phyloP scores from a whole-genome alignment of 768 basidiomycete species.

The Phlebiopsis flavidoalba region DNA sequence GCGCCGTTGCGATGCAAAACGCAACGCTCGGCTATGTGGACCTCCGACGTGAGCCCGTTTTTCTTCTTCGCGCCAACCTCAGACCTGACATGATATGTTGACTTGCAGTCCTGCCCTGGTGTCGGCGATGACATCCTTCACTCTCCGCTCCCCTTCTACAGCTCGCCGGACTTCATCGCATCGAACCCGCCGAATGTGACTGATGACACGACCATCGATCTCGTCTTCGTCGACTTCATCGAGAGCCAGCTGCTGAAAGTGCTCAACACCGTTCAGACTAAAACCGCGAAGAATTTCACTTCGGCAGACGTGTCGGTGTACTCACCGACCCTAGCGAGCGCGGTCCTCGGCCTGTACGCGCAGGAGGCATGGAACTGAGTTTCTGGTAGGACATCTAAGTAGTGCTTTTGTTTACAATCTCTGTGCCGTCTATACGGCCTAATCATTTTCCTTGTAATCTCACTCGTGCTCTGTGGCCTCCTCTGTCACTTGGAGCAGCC shows the following conservation, averaged over 20 bases:
- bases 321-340: slow-evolving; percentile 43
- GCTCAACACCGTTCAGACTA: slow-evolving; percentile 48
- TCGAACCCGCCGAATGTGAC: slow-evolving; percentile 48
- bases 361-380: slow-evolving; percentile 29
- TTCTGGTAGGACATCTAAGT: background rate
- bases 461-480: no score
- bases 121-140: slow-evolving; percentile 73
- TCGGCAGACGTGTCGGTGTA: slow-evolving; percentile 49
- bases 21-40: slow-evolving; percentile 75
- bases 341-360: slow-evolving; percentile 55
- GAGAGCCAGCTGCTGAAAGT: slow-evolving; percentile 42
- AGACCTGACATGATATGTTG: slow-evolving; percentile 17
- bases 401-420: background rate
- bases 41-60: slow-evolving; percentile 35
- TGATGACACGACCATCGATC: slow-evolving; percentile 51
- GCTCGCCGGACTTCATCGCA: slow-evolving; percentile 52
- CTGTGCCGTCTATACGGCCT: background rate
- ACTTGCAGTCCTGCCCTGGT: slow-evolving; percentile 57
- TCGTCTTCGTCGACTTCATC: slow-evolving; percentile 76
- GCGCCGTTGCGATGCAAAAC: slow-evolving; percentile 39
- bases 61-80: slow-evolving; percentile 23
- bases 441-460: background rate
- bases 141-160: slow-evolving; percentile 50
- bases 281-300: slow-evolving; percentile 42
- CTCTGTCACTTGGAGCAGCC: no score